These are phyloP conservation scores for Haberlea rhodopensis DNA, from an alignment of 257 asterid genomes.

Conservation along the genomic window DNA sequence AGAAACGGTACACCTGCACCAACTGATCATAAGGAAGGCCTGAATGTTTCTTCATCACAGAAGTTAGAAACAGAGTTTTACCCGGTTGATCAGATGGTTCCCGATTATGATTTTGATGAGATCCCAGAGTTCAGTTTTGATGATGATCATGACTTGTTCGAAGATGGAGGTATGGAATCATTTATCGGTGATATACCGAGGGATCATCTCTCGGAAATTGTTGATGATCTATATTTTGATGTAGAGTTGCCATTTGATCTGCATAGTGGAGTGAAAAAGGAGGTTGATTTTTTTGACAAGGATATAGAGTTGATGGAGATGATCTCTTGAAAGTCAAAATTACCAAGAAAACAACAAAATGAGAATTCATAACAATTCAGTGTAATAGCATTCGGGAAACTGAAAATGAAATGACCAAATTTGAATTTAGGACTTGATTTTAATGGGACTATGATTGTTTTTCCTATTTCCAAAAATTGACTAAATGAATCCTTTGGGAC, in stretches of 20 bases:
- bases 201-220: conserved; percentile 21
- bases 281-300: conserved; percentile 24
- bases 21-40: background rate
- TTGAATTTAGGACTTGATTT: background rate
- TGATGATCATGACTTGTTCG: conserved; percentile 26
- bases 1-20: conserved; percentile 6
- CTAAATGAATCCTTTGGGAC: background rate
- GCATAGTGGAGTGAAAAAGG: conserved; percentile 34
- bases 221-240: conserved; percentile 23
- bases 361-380: background rate
- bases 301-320: conserved; percentile 16
- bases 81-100: conserved; percentile 24
- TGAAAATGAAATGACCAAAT: background rate
- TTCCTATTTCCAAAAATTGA: background rate
- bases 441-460: background rate
- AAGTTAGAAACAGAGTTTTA: conserved; percentile 19
- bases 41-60: conserved; percentile 1
- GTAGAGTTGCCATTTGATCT: conserved; percentile 35
- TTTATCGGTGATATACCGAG: conserved; percentile 30
- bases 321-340: background rate
- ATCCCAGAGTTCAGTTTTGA: conserved; percentile 28
- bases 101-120: conserved; percentile 25
- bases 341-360: background rate
- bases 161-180: conserved; percentile 29
- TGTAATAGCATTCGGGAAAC: background rate